phyloP scores from a whole-genome alignment of 2,329 filamentous ascomycete genomes.

The Fusarium verrucosum region DNA sequence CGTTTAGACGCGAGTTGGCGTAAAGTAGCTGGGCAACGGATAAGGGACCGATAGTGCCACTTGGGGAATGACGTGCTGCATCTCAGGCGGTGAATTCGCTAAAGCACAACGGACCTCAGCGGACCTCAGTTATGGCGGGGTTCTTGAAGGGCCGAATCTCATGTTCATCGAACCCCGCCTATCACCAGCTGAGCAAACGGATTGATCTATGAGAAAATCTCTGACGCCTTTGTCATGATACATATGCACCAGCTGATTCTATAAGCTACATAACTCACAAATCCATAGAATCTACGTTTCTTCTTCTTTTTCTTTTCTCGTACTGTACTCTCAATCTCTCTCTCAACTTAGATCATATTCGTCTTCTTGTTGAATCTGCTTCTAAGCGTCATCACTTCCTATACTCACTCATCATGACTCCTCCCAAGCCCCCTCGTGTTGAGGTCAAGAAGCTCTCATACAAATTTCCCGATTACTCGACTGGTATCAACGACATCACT shows the following conservation, averaged over 20 bases:
- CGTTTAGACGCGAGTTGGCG: slow-evolving; percentile 40
- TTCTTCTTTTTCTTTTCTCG: background rate
- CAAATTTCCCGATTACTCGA: slow-evolving; percentile 84
- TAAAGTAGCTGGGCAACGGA: slow-evolving; percentile 43
- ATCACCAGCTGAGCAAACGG: slow-evolving; percentile 15
- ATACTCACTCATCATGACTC: slow-evolving; percentile 40
- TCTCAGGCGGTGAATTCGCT: slow-evolving; percentile 25
- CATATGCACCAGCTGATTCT: background rate
- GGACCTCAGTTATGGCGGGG: slow-evolving; percentile 23
- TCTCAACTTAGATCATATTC: background rate
- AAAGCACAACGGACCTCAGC: background rate
- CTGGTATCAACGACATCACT: slow-evolving; percentile 77
- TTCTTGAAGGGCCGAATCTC: background rate
- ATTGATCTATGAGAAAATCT: slow-evolving; percentile 31
- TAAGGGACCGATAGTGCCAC: slow-evolving; percentile 9
- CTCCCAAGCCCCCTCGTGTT: slow-evolving; percentile 66
- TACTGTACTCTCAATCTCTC: background rate
- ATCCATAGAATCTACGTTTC: background rate
- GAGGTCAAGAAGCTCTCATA: slow-evolving; percentile 82
- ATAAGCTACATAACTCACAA: background rate
- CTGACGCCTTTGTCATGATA: slow-evolving; percentile 9
- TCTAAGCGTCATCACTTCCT: slow-evolving; percentile 4
- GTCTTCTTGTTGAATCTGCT: background rate
- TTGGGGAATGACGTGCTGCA: slow-evolving; percentile 35
- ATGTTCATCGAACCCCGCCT: slow-evolving; percentile 37